Base-by-base conservation (phyloP, 208 protist genomes). In the Leishmania turanica region DNA sequence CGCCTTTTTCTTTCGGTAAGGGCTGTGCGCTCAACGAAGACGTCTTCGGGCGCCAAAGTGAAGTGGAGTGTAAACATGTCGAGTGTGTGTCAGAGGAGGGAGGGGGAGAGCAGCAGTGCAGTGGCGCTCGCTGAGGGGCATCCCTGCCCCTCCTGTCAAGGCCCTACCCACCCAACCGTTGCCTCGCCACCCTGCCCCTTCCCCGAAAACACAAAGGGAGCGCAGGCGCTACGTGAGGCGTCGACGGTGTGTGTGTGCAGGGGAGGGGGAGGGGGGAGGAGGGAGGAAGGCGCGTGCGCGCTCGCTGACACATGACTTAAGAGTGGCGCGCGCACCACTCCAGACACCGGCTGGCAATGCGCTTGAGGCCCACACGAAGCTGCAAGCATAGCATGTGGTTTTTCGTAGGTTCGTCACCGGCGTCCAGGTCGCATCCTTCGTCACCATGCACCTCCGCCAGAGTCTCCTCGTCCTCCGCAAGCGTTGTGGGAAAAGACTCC, bases 281-380 rank as follows among this genome's bases (percentile, higher is more conserved):
- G 68, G 17, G 45, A n/a, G 11, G 15, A 24, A 54, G 51, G 15
- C 51, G 42, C 45, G 11, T 24, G 45, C 27, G 45, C 11, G 27
- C 21, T 54, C 21, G 8, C 69, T 13, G 69, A 24, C 45, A 45
- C 72, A 11, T 31, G 11, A 42, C 27, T 69, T 66, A 81, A 11
- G 53, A 27, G 31, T 77, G 82, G 19, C 72, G 31, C 17, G 40
- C 70, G 79, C 92, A 95, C 89, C 92, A 97, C 54, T 85, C 65
- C 56, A 96, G 73, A 19, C 84, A 66, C 5, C 89, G 88, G 13
- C 79, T 58, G 1, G 89, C 92, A 77, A 97, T 97, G 3, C 82
- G 84, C 79, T 98, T 96, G 56, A 98, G 82, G 0, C 87, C 92
- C 31, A 95, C 83, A 75, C 92, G 93, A 21, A 97, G 89, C 40